A percentile compares a stretch with the other conserved stretches of the same genome.
Evolutionary conservation across 306 rosid genomes (phyloP).

Genomic region (Trifolium subterraneum): DNA sequence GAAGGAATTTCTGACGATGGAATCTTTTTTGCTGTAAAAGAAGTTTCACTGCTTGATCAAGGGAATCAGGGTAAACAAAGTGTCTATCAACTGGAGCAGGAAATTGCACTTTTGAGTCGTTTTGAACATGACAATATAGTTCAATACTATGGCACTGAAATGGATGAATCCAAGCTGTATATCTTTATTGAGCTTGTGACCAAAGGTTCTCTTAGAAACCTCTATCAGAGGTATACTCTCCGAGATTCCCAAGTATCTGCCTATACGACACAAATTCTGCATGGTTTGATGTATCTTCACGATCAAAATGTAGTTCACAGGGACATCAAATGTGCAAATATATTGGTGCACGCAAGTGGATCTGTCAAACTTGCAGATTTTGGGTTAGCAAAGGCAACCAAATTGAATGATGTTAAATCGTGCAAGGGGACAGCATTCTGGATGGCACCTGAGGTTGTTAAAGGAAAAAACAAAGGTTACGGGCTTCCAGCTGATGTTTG

Average conservation of each 20-base stretch:
- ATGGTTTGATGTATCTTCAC: constrained; percentile 14
- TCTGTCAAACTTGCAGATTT: constrained; percentile 95
- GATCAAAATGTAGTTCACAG: constrained; percentile 14
- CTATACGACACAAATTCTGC: constrained; percentile 6
- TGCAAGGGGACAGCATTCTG: constrained; percentile 86
- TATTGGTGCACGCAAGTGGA: constrained; percentile 87
- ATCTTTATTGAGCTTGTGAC: constrained; percentile 90
- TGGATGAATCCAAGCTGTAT: constrained; percentile 79
- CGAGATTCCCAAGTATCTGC: constrained; percentile 24
- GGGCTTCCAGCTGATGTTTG: constrained; percentile 96
- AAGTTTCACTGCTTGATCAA: constrained; percentile 94
- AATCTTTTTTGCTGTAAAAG: constrained; percentile 85
- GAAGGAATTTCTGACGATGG: constrained; percentile 84
- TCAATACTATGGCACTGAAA: constrained; percentile 82
- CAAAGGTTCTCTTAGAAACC: constrained; percentile 79
- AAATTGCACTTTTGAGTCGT: constrained; percentile 87
- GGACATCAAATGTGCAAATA: constrained; percentile 91
- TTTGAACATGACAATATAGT: constrained; percentile 96
- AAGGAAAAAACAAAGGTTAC: constrained; percentile 71
- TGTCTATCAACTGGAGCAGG: constrained; percentile 84
- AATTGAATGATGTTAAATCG: constrained; percentile 78
- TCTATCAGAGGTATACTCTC: constrained; percentile 59
- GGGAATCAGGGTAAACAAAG: constrained; percentile 87
- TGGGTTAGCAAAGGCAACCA: constrained; percentile 94
- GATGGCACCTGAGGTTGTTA: constrained; percentile 99